phyloP scores from a whole-genome alignment of 139 green algal species.

The Micromonas commoda region DNA sequence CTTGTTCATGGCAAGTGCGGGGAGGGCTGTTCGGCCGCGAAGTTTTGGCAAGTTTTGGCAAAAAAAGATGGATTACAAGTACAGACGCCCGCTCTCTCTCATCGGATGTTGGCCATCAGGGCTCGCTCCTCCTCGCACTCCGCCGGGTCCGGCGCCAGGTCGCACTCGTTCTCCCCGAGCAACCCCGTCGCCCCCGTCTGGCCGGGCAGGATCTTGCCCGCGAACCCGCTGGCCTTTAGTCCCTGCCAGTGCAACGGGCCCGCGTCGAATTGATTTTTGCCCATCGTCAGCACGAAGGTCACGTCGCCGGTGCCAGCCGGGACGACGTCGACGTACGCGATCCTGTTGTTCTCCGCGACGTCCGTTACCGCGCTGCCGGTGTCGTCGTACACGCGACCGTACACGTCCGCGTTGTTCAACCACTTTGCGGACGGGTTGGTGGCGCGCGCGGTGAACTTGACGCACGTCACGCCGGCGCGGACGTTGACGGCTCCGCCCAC shows the following conservation, averaged over 20 bases:
- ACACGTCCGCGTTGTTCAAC: constrained; percentile 27
- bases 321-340: constrained; percentile 20
- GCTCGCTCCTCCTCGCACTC: neutral
- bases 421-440: constrained; percentile 17
- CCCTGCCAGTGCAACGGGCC: neutral
- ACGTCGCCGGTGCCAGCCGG: neutral
- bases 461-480: constrained; percentile 4
- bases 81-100: neutral
- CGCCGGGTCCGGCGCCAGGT: neutral
- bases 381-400: constrained; percentile 24
- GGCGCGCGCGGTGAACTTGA: constrained; percentile 3
- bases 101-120: neutral
- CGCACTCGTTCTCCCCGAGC: constrained; percentile 5
- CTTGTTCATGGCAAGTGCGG: neutral
- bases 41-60: too few relatives aligned
- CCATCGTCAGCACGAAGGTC: neutral
- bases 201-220: constrained; percentile 15
- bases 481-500: neutral
- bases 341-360: constrained; percentile 13
- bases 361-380: neutral
- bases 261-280: neutral
- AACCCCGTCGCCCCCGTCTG: constrained; percentile 4
- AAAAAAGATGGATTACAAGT: too few relatives aligned
- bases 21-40: too few relatives aligned
- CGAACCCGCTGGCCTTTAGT: constrained; percentile 24